Conservation (phyloP, 257 asterid genomes). For the Galeopsis tetrahit region DNA sequence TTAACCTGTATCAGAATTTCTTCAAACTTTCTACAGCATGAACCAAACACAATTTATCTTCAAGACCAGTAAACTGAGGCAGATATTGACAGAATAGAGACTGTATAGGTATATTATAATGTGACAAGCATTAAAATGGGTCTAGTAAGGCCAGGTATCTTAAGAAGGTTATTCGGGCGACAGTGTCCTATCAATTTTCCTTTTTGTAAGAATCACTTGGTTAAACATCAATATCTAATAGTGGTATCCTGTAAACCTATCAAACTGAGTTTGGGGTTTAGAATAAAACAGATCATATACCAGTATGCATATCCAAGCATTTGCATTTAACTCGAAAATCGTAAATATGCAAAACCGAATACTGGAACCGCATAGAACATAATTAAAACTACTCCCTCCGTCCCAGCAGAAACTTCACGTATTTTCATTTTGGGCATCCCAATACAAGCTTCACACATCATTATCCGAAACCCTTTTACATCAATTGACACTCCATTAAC, state of each 20-base stretch:
- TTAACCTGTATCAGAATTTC: neutral
- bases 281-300: neutral
- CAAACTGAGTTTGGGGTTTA: neutral
- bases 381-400: neutral
- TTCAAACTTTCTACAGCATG: slow-evolving; percentile 1
- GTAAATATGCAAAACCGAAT: neutral
- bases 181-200: neutral
- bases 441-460: too few relatives aligned
- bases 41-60: neutral
- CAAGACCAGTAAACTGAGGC: neutral
- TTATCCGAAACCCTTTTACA: too few relatives aligned
- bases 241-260: neutral
- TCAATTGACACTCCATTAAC: too few relatives aligned
- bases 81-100: neutral
- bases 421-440: too few relatives aligned
- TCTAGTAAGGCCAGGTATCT: neutral
- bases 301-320: neutral
- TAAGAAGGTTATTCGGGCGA: neutral
- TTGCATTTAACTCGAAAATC: neutral
- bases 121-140: neutral
- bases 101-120: neutral
- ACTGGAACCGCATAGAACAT: neutral
- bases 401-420: too few relatives aligned
- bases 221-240: neutral
- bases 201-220: neutral